phyloP scores from a whole-genome alignment of 192 early-diverging fungal species.

The Backusella mclennaniae region DNA sequence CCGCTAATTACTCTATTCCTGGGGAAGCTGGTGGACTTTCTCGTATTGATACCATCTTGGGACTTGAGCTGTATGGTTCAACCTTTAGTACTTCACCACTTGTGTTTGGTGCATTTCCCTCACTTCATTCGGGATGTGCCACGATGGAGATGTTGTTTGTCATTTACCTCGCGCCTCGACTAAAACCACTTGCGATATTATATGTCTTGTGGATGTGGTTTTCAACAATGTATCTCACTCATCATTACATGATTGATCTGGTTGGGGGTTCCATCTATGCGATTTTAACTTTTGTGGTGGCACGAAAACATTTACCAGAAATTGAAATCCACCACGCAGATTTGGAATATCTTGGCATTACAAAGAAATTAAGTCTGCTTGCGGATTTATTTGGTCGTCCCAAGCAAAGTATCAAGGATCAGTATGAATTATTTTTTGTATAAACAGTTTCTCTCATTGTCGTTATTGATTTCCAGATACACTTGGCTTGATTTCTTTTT shows the following conservation, averaged over 20 bases:
- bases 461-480: not conserved
- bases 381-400: not conserved
- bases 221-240: slow-evolving; percentile 72
- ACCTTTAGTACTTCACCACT: slow-evolving; percentile 67
- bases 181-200: slow-evolving; percentile 37
- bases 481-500: not conserved
- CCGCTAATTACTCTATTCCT: slow-evolving; percentile 62
- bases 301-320: slow-evolving; percentile 44
- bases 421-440: slow-evolving; percentile 2
- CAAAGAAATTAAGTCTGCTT: not conserved
- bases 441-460: not conserved
- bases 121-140: slow-evolving; percentile 69
- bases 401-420: not conserved
- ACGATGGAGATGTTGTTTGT: slow-evolving; percentile 60
- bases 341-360: slow-evolving; percentile 31
- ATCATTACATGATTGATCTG: slow-evolving; percentile 72
- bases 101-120: slow-evolving; percentile 75
- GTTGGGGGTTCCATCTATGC: slow-evolving; percentile 67
- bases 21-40: slow-evolving; percentile 65
- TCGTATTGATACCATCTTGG: slow-evolving; percentile 64
- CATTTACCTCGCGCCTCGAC: slow-evolving; percentile 41
- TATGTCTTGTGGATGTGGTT: slow-evolving; percentile 76
- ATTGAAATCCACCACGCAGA: slow-evolving; percentile 29
- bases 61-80: slow-evolving; percentile 54
- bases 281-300: slow-evolving; percentile 49